Base-by-base conservation (phyloP, 2,329 filamentous ascomycete genomes). In the Cladophialophora bantiana region DNA sequence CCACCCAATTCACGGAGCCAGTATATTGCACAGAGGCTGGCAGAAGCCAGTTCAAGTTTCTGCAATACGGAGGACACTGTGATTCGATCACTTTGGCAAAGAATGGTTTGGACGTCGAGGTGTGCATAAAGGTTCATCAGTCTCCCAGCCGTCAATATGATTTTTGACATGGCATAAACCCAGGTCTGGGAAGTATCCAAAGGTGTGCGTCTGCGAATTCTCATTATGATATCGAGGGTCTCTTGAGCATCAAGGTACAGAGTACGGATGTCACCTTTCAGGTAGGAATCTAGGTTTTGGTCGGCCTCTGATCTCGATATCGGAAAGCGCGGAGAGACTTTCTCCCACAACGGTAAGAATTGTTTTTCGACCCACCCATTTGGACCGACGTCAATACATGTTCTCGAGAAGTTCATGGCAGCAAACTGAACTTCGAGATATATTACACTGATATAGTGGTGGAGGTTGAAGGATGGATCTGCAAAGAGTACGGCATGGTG, bases 371-470 rank as follows among this genome's bases (percentile, higher is more conserved):
- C 56, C 62, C 62, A 65, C n/a, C 38, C 56, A 13, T 65, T 26
- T 5, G 10, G 34, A 12, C 53, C 5, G n/a, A 65, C 56, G 42
- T 65, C 62, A n/a, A 65, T 4, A 31, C 48, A 53, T 15, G 56
- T 42, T 6, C 0, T 12, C 5, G 55, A 53, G n/a, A 65, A 35
- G 9, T n/a, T 59, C 48, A 59, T 38, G 42, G 48, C 45, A 6
- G 62, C 62, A 40, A 32, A 20, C 35, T 65, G 56, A n/a, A 60
- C 56, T 31, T 65, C 62, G 31, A 50, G 54, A 31, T 60, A 65
- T 26, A 65, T 40, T 1, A 65, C 36, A 34, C 56, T 60, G 42
- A 59, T 55, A 34, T 54, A 65, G 42, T 59, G 42, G 15, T 42
- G 62, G 56, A 59, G 20, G 36, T 65, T 54, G 26, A 60, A 40